Base-by-base conservation (phyloP, 2,329 filamentous ascomycete genomes). In the Nemania abortiva region DNA sequence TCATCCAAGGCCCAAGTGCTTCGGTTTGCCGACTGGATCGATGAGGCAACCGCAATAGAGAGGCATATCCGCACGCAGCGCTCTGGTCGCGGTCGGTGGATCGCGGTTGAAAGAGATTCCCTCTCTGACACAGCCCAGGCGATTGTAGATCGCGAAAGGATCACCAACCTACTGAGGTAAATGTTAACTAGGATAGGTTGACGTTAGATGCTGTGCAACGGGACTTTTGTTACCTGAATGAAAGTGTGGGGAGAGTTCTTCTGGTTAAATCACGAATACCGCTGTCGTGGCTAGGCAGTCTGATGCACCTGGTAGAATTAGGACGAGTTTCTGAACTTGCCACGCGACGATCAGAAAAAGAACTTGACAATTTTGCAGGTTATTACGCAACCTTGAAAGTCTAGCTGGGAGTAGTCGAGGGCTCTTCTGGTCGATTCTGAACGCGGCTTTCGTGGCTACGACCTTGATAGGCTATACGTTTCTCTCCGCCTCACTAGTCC, bases 81-180 rank as follows among this genome's bases (percentile, higher is more conserved):
- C 67, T 82, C 82, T 15, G 86, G 86, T 0, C 81, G 81, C 64
- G 86, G 86, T 7, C 79, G 82, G 53, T 83, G 84, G 69, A 82
- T 88, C 62, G 82, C 79, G 4, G 85, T 88, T 18, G 84, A 87
- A 55, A 81, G 80, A 47, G 84, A 86, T 60, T 57, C 58, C 20
- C 70, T 79, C 4, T 52, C 74, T 31, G 67, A 76, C 27, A 52
- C 60, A 34, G 68, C 65, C 10, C 71, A 63, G 64, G 60, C 59
- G 20, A 37, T 72, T 22, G 54, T 66, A n/a, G 70, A 69, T 47
- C 66, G 58, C 13, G 68, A 71, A 29, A 69, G 59, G 27, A n/a
- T 66, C 2, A 10, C 37, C 20, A 24, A 34, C 18, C 39, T 53
- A 6, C 18, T 53, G 9, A 3, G 27, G 20, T 69, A 45, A 24